Evolutionary conservation across 2,329 filamentous ascomycete species (phyloP), one percentile per base, ranked within the genome.

Genomic region (Hymenoscyphus linearis): DNA sequence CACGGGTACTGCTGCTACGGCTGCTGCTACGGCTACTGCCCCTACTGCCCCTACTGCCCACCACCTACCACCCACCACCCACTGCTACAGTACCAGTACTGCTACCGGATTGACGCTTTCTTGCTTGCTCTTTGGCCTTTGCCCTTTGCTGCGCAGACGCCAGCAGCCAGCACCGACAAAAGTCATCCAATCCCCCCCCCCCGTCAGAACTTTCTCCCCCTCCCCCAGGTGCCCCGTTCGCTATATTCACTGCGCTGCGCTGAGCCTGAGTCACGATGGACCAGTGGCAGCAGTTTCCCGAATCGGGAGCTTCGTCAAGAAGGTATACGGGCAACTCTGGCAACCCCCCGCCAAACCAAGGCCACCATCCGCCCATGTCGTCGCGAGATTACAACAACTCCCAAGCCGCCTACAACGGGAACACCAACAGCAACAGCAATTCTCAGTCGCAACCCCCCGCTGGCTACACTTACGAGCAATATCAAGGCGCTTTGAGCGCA

Each of bases 381-480:
- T 80, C 85, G 72, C 81, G 83, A 76, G 84, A 87, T 77, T 88
- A 86, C 75, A 86, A 76, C 67, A 73, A 76, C 69, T 79, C 81
- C 73, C 76, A 81, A 66, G 77, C 79, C 68, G 75, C 79, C 66
- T 67, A 77, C 71, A 78, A 83, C 69, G 82, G 81, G 72, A 72
- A 69, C 59, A 61, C 62, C 37, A 70, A 65, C 59, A 61, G 63
- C 37, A 70, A 65, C 58, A 50, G 65, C 54, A 68, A 70, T 34
- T 37, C 37, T 35, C 70, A 72, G 73, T 72, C 78, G 64, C 78
- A 84, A 71, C 78, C 83, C 62, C 81, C 84, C 55, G 78, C 80
- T 66, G 80, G 80, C 72, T 89, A 85, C 76, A 85, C 85, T 68
- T 89, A 89, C 74, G 85, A 89, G 68, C 80, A 85, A 70, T 89